Percentiles rank a stretch among this genome's conserved stretches.
Evolutionary conservation across 208 protist genomes (phyloP).

Genomic region (Jaenimonas drosophilae): DNA sequence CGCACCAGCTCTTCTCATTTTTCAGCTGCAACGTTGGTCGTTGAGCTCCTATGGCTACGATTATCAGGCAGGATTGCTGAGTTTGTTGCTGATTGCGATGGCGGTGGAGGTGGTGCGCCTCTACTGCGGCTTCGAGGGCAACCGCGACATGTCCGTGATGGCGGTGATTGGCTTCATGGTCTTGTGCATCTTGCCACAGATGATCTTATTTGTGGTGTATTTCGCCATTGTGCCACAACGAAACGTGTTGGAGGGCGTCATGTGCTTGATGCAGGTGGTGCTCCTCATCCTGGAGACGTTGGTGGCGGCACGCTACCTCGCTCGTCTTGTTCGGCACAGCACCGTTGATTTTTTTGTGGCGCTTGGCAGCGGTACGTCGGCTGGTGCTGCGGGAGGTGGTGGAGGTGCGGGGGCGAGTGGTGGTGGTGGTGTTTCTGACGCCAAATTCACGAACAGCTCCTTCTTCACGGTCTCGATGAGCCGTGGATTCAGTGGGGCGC

Average conservation of each 20-base stretch:
- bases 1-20: constrained; percentile 32
- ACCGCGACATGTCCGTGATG: constrained; percentile 27
- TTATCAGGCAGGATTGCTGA: constrained; percentile 32
- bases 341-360: constrained; percentile 64
- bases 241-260: constrained; percentile 46
- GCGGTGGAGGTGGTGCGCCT: constrained; percentile 32
- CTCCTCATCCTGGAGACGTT: constrained; percentile 34
- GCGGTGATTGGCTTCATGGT: constrained; percentile 34
- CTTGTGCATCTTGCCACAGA: constrained; percentile 44
- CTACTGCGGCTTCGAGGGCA: constrained; percentile 29
- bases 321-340: constrained; percentile 40
- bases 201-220: constrained; percentile 32
- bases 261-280: constrained; percentile 53
- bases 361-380: constrained; percentile 10
- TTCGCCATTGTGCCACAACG: constrained; percentile 20
- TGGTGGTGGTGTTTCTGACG: background rate
- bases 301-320: constrained; percentile 14
- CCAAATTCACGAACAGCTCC: too few species aligned
- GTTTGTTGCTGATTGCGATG: constrained; percentile 35
- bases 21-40: constrained; percentile 25
- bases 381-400: background rate
- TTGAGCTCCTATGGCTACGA: constrained; percentile 2
- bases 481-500: too few species aligned
- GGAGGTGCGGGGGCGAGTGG: background rate
- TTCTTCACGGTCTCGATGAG: too few species aligned